A percentile compares a stretch with the other conserved stretches of the same genome.
Conservation (phyloP, 2,329 filamentous ascomycete species). For the Phialophora tarda region DNA sequence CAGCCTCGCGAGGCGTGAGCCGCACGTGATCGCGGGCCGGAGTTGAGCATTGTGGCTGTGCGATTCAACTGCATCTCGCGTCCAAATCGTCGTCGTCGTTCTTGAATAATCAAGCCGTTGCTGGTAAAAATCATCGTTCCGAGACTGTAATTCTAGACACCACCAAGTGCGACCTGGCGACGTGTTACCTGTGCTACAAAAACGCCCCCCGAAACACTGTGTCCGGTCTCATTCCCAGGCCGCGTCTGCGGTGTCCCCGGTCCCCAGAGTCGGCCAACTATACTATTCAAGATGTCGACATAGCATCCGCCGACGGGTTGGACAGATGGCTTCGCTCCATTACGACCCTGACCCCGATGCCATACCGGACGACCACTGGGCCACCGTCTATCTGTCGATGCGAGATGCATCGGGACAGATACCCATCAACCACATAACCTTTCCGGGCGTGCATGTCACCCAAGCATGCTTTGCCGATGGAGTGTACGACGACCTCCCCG, state of each 20-base stretch:
- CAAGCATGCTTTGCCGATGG: constrained; percentile 64
- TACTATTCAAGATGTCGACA: constrained; percentile 8
- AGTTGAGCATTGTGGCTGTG: background rate
- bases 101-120: background rate
- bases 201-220: background rate
- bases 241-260: background rate
- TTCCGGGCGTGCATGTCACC: constrained; percentile 61
- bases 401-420: constrained; percentile 65
- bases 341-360: constrained; percentile 49
- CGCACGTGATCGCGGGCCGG: background rate
- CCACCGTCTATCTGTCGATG: constrained; percentile 57
- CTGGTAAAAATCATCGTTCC: background rate
- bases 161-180: background rate
- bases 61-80: background rate
- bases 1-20: background rate
- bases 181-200: background rate
- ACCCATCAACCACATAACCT: constrained; percentile 67
- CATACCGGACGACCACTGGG: constrained; percentile 47
- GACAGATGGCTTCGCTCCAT: constrained; percentile 48
- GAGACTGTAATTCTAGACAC: background rate
- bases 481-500: constrained; percentile 59
- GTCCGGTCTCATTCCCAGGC: background rate
- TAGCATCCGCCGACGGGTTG: constrained; percentile 18
- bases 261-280: background rate
- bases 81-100: background rate